Conservation (phyloP, 2,329 filamentous ascomycete genomes). For the Apiospora aurea region DNA sequence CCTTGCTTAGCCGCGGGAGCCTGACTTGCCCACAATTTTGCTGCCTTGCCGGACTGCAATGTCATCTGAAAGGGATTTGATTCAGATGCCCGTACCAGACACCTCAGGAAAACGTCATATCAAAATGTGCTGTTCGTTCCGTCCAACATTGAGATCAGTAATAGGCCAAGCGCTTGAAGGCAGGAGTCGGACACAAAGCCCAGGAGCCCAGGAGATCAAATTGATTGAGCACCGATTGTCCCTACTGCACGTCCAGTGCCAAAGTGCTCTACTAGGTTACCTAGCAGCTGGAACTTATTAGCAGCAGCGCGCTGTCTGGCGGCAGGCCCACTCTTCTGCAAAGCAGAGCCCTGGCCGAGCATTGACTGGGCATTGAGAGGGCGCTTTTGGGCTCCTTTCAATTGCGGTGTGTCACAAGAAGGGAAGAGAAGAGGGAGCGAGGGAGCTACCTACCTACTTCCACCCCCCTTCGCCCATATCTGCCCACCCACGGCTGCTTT, state of each 20-base stretch:
- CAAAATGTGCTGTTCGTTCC: not conserved
- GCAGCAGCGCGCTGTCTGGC: not conserved
- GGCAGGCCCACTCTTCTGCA: not conserved
- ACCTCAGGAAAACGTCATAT: constrained; percentile 13
- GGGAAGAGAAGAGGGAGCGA: not conserved
- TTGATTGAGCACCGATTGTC: too few species aligned
- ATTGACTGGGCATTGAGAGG: constrained; percentile 2
- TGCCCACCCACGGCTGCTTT: constrained; percentile 1
- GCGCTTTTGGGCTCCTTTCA: not conserved
- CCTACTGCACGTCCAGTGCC: not conserved
- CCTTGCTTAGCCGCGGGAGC: constrained; percentile 16
- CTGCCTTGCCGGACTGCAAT: constrained; percentile 10
- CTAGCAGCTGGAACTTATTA: not conserved
- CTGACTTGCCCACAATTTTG: constrained; percentile 3
- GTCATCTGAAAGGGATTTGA: constrained; percentile 17
- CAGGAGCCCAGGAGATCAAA: not conserved
- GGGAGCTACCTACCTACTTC: not conserved
- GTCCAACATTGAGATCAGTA: not conserved
- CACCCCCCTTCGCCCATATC: not conserved
- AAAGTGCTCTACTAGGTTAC: too few species aligned
- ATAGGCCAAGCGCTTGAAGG: not conserved
- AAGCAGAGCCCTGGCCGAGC: constrained; percentile 1
- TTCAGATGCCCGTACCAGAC: constrained; percentile 14
- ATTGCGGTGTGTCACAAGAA: not conserved
- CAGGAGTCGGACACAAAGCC: not conserved